Base-by-base conservation (phyloP, 257 asterid species). In the Oldenlandia corymbosa region DNA sequence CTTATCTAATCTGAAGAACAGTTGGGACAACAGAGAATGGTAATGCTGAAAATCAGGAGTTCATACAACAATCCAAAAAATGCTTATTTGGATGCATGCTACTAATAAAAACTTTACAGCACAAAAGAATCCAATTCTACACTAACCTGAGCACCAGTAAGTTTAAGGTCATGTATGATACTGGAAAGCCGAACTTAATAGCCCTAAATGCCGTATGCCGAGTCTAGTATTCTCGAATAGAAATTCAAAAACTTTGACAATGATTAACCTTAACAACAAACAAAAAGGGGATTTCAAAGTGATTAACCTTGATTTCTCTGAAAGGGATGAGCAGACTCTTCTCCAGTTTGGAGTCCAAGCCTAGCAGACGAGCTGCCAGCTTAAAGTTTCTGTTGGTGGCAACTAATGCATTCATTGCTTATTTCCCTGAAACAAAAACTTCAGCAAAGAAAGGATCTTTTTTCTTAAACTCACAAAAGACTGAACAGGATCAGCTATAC, bases 331-430 rank as follows among this genome's bases (percentile, higher is more conserved):
- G 93, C 45, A 92, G 58, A 66, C 99, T 89, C 84, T 69, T 75
- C 79, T 92, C 86, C 21, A 92, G 85, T 84, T 89, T 92, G 0
- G 97, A 85, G 69, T 92, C 99, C 68, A 92, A 64, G 48, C 99
- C 97, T 1, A 92, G 71, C 17, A 92, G 85, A 62, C 95, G 80
- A 65, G 97, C 82, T 5, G 99, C 99, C 30, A 80, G 84, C 80
- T 76, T 87, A 79, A 92, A 92, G 81, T 92, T 92, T 65, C 99
- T 75, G 84, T 84, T 92, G 23, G 99, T 92, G 60, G 99, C 99
- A 2, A 82, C 95, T 67, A 92, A 79, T 10, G 99, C 99, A 58
- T 92, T 92, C 99, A 92, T n/a, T 92, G 80, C 11, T 79, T 70
- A 62, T 43, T 58, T 48, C 21, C 18, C 67, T 62, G 39, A 18